Base-by-base conservation (phyloP, 768 basidiomycete genomes). In the Lyophyllum semitale region DNA sequence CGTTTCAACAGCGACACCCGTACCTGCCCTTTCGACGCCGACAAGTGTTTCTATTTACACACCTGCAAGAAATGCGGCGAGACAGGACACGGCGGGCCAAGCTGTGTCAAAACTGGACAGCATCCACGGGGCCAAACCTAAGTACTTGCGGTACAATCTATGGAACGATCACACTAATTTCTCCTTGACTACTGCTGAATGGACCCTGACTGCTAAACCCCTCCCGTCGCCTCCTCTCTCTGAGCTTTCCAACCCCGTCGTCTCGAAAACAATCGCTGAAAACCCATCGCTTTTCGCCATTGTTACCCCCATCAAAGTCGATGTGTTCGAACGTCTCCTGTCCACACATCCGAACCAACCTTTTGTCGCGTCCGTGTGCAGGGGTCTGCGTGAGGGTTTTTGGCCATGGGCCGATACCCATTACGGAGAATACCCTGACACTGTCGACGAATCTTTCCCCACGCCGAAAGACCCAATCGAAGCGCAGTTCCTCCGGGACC, bases 271-370 rank as follows among this genome's bases (percentile, higher is more conserved):
- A 0, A 68, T 78, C 1, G 0, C 8, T 0, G n/a, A 53, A 67
- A 1, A 30, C 71, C 1, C 59, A 3, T 4, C 22, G 4, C 48
- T 80, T 0, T 78, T 82, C 60, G 40, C 64, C 1, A 65, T 81
- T 2, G 57, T 71, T 0, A 73, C 71, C 0, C 77, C 75, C 6
- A 53, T 63, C 18, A 55, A 57, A n/a, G 53, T 56, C 27, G 35
- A 54, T 7, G 8, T 17, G 0, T 66, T 72, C 20, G 53, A 62
- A 32, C 18, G 51, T 27, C 33, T 65, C 13, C 45, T 61, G 8
- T 3, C 4, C 17, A 60, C 57, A 63, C 68, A 84, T 71, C 74
- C 82, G 42, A 59, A 83, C 58, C 64, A 44, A 44, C 43, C 26
- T 2, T 44, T 44, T 20, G 26, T 44, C 26, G 25, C 4, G 8